Percentiles rank a stretch among this genome's conserved stretches.
phyloP scores from a whole-genome alignment of 495 filamentous ascomycete species.

The Podospora conica region DNA sequence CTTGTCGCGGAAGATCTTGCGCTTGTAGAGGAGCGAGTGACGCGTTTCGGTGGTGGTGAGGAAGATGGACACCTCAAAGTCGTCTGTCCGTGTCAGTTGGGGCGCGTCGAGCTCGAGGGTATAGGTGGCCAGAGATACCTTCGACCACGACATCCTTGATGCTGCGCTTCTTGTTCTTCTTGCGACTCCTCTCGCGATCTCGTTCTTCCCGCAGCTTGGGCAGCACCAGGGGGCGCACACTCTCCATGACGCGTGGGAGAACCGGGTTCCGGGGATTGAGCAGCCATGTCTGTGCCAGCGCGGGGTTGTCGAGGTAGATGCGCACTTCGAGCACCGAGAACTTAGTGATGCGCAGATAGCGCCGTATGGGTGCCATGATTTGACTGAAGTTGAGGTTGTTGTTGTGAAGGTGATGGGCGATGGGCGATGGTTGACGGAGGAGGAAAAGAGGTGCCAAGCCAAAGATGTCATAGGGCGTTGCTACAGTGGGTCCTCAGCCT shows the following conservation, averaged over 20 bases:
- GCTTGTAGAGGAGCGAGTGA: constrained; percentile 79
- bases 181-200: constrained; percentile 52
- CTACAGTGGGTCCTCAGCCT: constrained; percentile 13
- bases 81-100: constrained; percentile 51
- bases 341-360: constrained; percentile 78
- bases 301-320: constrained; percentile 89
- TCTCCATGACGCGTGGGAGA: constrained; percentile 73
- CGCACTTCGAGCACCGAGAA: constrained; percentile 90
- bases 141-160: constrained; percentile 82
- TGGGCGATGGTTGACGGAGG: no score
- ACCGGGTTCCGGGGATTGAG: constrained; percentile 64
- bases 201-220: constrained; percentile 89
- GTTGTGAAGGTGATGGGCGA: neutral
- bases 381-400: neutral
- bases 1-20: constrained; percentile 61
- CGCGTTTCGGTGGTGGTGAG: constrained; percentile 81
- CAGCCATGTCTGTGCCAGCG: constrained; percentile 74
- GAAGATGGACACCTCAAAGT: constrained; percentile 92
- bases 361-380: constrained; percentile 72
- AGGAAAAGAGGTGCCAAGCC: neutral
- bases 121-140: constrained; percentile 49
- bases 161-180: constrained; percentile 59
- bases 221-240: constrained; percentile 74
- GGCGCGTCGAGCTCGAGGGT: neutral
- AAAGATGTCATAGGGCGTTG: neutral